phyloP scores from a whole-genome alignment of 202 grass and related monocot genomes.

The Eragrostis tef region DNA sequence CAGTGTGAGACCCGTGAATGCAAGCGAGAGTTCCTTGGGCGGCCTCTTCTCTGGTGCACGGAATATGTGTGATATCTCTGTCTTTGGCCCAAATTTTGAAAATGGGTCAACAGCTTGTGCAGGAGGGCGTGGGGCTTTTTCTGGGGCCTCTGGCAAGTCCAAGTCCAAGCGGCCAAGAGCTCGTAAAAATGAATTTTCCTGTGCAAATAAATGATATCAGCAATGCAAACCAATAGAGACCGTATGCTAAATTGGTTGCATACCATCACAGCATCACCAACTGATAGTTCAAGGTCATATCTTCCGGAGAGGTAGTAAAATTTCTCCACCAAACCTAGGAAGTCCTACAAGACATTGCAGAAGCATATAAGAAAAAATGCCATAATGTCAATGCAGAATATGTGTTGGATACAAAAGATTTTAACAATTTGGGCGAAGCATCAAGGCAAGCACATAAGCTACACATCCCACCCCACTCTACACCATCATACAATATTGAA shows the following conservation, averaged over 20 bases:
- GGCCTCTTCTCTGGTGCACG: slow-evolving; percentile 87
- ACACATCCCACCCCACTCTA: neutral
- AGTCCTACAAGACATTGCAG: slow-evolving; percentile 63
- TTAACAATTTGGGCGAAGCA: neutral
- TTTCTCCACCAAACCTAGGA: slow-evolving; percentile 89
- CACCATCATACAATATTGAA: slow-evolving; percentile 1
- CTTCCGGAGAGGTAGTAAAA: slow-evolving; percentile 95
- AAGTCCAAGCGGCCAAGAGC: slow-evolving; percentile 74
- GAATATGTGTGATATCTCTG: slow-evolving; percentile 93
- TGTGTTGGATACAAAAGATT: neutral
- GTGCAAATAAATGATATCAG: slow-evolving; percentile 39
- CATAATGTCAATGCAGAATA: neutral
- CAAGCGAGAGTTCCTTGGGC: slow-evolving; percentile 75
- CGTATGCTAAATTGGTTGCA: slow-evolving; percentile 25
- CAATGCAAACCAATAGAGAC: slow-evolving; percentile 29
- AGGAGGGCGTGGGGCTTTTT: slow-evolving; percentile 76
- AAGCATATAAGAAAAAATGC: slow-evolving; percentile 38
- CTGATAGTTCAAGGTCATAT: slow-evolving; percentile 83
- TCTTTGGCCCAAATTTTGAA: slow-evolving; percentile 72
- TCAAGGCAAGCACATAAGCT: slow-evolving; percentile 9
- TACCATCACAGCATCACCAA: slow-evolving; percentile 97
- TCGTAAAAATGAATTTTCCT: slow-evolving; percentile 90
- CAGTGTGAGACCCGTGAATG: slow-evolving; percentile 66
- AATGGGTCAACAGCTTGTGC: slow-evolving; percentile 72
- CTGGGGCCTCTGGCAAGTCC: slow-evolving; percentile 85